These are phyloP conservation scores for Abrus precatorius DNA, from an alignment of 306 rosid genomes.

Conservation along the genomic window DNA sequence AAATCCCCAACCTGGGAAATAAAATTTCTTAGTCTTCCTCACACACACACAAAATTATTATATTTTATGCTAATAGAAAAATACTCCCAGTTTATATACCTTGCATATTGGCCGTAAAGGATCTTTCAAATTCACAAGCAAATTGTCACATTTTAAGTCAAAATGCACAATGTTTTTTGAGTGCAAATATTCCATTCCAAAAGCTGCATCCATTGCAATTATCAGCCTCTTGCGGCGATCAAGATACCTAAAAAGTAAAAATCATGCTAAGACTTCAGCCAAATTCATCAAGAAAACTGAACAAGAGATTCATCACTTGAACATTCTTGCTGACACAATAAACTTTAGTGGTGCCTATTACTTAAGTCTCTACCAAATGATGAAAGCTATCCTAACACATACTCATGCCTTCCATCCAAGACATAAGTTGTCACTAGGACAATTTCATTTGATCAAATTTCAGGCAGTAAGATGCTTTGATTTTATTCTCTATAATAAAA, in stretches of 20 bases:
- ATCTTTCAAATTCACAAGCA: slow-evolving; percentile 92
- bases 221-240: slow-evolving; percentile 92
- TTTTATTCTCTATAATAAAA: slow-evolving; percentile 35
- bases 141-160: slow-evolving; percentile 93
- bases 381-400: slow-evolving; percentile 34
- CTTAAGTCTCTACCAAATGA: slow-evolving; percentile 9
- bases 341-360: neutral
- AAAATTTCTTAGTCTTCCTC: slow-evolving; percentile 18
- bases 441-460: slow-evolving; percentile 22
- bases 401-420: slow-evolving; percentile 32
- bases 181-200: slow-evolving; percentile 98
- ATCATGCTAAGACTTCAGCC: slow-evolving; percentile 31
- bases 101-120: slow-evolving; percentile 92
- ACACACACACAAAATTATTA: neutral
- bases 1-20: slow-evolving; percentile 87
- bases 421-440: slow-evolving; percentile 8
- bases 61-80: slow-evolving; percentile 15
- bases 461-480: slow-evolving; percentile 14
- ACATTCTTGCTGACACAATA: slow-evolving; percentile 27
- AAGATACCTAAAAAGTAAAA: slow-evolving; percentile 67
- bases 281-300: neutral
- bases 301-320: slow-evolving; percentile 26
- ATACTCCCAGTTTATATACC: slow-evolving; percentile 53
- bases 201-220: slow-evolving; percentile 97
- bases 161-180: slow-evolving; percentile 94